phyloP scores from a whole-genome alignment of 2,329 filamentous ascomycete genomes.

The Pseudogymnoascus sp. region DNA sequence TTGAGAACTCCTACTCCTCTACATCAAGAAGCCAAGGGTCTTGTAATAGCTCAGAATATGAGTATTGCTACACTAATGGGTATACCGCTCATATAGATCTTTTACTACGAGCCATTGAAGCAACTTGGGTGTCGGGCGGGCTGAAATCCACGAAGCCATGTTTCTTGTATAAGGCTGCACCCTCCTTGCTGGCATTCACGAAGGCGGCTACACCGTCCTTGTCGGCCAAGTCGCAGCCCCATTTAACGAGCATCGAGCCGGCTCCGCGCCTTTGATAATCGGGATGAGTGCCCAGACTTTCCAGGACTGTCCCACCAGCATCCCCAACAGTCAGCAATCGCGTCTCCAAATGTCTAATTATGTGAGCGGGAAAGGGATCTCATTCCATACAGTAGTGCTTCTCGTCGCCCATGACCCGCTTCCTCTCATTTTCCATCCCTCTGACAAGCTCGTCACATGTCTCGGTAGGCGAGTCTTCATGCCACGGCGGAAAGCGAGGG shows the following conservation, averaged over 20 bases:
- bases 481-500: neutral
- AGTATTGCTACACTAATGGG: neutral
- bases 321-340: conserved; percentile 1
- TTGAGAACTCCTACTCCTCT: conserved; percentile 12
- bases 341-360: neutral
- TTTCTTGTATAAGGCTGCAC: neutral
- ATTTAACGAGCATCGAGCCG: conserved; percentile 21
- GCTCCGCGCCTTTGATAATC: conserved; percentile 21
- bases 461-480: neutral
- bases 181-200: neutral
- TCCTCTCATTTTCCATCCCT: neutral
- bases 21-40: conserved; percentile 20
- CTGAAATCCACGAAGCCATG: neutral
- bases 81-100: neutral
- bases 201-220: neutral
- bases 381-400: conserved; percentile 1
- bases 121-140: neutral
- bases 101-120: neutral
- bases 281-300: conserved; percentile 22
- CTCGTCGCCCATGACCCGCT: neutral
- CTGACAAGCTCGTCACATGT: neutral
- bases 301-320: conserved; percentile 19
- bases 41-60: conserved; percentile 17
- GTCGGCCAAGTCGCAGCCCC: conserved; percentile 19
- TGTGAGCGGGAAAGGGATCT: too few relatives aligned